A percentile compares a stretch with the other conserved stretches of the same genome.
phyloP scores from a whole-genome alignment of 805 yeast species.

The Blastobotrys mokoenaii region DNA sequence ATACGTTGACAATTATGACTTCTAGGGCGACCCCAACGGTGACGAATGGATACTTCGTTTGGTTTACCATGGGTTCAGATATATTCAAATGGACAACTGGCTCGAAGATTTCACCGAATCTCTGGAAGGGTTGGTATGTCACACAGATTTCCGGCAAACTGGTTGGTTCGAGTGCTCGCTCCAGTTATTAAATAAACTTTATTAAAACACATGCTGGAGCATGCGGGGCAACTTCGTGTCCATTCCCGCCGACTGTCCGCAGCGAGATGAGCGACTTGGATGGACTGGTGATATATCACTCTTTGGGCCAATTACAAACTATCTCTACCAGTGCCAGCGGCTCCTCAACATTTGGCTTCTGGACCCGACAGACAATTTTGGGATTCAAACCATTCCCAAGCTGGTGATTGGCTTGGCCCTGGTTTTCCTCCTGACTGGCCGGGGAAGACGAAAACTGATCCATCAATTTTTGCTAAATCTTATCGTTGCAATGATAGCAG shows the following conservation, averaged over 20 bases:
- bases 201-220: conserved; percentile 17
- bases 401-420: conserved; percentile 29
- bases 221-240: conserved; percentile 23
- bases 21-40: conserved; percentile 17
- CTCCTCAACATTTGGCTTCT: conserved; percentile 19
- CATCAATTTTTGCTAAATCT: conserved; percentile 22
- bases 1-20: conserved; percentile 17
- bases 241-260: conserved; percentile 26
- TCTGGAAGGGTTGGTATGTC: conserved; percentile 16
- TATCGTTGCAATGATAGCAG: conserved; percentile 15
- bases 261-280: conserved; percentile 25
- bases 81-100: conserved; percentile 20
- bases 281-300: conserved; percentile 25
- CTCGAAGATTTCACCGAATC: conserved; percentile 14
- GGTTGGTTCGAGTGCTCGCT: conserved; percentile 21
- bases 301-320: conserved; percentile 22
- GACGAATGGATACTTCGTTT: conserved; percentile 21
- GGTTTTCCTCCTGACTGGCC: conserved; percentile 24
- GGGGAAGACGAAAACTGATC: conserved; percentile 19
- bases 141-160: conserved; percentile 15
- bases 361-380: conserved; percentile 14
- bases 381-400: conserved; percentile 15
- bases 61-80: conserved; percentile 23
- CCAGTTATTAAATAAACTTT: conserved; percentile 13
- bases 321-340: conserved; percentile 18